phyloP scores from a whole-genome alignment of 306 rosid species.

The Cicer arietinum region DNA sequence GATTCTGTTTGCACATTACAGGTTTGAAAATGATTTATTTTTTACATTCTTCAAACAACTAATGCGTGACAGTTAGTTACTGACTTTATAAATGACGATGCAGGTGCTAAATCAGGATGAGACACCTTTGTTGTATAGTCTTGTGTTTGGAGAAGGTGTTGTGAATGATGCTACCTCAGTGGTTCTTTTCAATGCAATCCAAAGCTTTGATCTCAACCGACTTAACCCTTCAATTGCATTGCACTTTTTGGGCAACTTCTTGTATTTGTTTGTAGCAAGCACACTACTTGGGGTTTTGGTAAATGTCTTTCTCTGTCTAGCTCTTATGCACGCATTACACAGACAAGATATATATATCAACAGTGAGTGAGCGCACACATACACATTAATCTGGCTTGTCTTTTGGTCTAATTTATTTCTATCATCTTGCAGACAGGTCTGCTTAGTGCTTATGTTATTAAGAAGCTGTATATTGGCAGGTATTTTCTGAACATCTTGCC shows the following conservation, averaged over 20 bases:
- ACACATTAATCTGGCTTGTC: slow-evolving; percentile 21
- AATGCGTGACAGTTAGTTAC: slow-evolving; percentile 33
- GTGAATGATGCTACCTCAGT: slow-evolving; percentile 99
- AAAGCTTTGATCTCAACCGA: slow-evolving; percentile 80
- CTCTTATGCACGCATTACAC: slow-evolving; percentile 16
- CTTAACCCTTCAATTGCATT: slow-evolving; percentile 63
- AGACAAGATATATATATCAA: slow-evolving; percentile 6
- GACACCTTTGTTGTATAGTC: slow-evolving; percentile 98
- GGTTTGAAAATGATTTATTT: slow-evolving; percentile 56
- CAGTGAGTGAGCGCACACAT: slow-evolving; percentile 1
- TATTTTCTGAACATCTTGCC: slow-evolving; percentile 44
- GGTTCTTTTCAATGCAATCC: slow-evolving; percentile 98
- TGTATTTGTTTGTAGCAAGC: slow-evolving; percentile 80
- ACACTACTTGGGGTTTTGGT: slow-evolving; percentile 91
- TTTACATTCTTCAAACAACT: slow-evolving; percentile 38
- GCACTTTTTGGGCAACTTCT: slow-evolving; percentile 74
- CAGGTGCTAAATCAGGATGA: slow-evolving; percentile 98
- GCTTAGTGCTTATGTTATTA: slow-evolving; percentile 87
- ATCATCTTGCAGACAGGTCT: slow-evolving; percentile 76
- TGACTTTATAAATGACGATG: slow-evolving; percentile 48
- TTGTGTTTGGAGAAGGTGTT: slow-evolving; percentile 99
- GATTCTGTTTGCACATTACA: slow-evolving; percentile 99
- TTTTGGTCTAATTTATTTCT: slow-evolving; percentile 52
- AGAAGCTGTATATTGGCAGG: slow-evolving; percentile 95
- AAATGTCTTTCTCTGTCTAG: slow-evolving; percentile 45